phyloP scores from a whole-genome alignment of 2,329 filamentous ascomycete genomes.

The Pestalotiopsis sp. region DNA sequence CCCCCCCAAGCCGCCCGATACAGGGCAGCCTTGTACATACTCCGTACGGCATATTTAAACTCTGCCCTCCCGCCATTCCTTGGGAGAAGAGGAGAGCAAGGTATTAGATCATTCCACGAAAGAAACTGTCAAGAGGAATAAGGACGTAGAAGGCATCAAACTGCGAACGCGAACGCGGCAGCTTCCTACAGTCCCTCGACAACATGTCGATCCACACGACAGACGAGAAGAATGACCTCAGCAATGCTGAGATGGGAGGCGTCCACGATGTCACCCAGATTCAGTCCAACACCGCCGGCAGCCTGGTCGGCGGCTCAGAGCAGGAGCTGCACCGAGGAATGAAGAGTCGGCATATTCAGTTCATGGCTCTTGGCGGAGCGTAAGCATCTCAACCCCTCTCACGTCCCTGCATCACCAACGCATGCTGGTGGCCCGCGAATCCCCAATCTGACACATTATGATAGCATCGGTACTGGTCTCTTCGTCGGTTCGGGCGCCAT shows the following conservation, averaged over 20 bases:
- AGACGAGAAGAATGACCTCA: slow-evolving; percentile 10
- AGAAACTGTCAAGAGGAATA: background rate
- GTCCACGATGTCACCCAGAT: slow-evolving; percentile 16
- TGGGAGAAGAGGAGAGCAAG: background rate
- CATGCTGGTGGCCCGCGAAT: slow-evolving; percentile 11
- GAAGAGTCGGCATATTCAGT: slow-evolving; percentile 63
- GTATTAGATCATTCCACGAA: background rate
- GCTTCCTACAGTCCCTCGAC: background rate
- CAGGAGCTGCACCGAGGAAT: slow-evolving; percentile 56
- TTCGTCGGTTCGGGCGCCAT: slow-evolving; percentile 64
- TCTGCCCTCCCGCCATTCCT: background rate
- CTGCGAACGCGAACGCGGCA: background rate
- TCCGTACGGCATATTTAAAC: background rate
- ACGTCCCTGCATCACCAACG: background rate
- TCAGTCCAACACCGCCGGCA: slow-evolving; percentile 2
- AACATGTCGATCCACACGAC: slow-evolving; percentile 16
- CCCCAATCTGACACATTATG: background rate
- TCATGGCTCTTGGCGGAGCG: slow-evolving; percentile 56
- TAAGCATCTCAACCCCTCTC: slow-evolving; percentile 22
- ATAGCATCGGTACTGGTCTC: slow-evolving; percentile 62
- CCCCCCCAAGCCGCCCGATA: background rate
- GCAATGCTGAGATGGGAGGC: slow-evolving; percentile 11
- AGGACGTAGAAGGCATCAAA: background rate
- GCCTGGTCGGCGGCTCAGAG: slow-evolving; percentile 32
- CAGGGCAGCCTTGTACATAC: background rate